Evolutionary conservation across 1,284 basidiomycete genomes (phyloP).

Genomic region (Malassezia sympodialis): DNA sequence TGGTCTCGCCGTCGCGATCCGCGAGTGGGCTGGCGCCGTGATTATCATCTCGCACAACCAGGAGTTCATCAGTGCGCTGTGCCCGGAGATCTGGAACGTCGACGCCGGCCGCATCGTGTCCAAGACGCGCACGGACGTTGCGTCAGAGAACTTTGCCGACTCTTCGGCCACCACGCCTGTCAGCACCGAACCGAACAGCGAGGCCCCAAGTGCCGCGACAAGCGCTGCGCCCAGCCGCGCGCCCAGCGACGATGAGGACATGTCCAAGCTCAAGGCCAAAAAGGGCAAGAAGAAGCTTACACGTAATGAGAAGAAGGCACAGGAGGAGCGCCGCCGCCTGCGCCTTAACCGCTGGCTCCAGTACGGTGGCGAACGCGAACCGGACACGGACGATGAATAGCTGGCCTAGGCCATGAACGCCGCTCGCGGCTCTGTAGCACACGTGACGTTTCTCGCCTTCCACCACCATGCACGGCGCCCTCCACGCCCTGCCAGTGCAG

Average conservation of each 20-base stretch:
- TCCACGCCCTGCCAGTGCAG: conserved; percentile 12
- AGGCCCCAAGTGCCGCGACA: conserved; percentile 45
- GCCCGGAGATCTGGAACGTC: conserved; percentile 56
- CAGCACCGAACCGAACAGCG: conserved; percentile 55
- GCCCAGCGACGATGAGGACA: conserved; percentile 47
- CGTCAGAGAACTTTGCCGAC: conserved; percentile 63
- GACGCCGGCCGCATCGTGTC: conserved; percentile 70
- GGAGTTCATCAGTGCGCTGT: conserved; percentile 46
- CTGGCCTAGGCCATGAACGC: not conserved
- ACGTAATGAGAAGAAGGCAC: conserved; percentile 46
- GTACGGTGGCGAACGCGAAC: conserved; percentile 42
- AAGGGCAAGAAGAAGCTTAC: conserved; percentile 48
- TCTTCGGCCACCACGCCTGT: conserved; percentile 57
- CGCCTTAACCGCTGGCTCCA: conserved; percentile 40
- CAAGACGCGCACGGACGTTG: conserved; percentile 72
- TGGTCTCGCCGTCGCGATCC: conserved; percentile 88
- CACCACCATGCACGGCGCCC: not conserved
- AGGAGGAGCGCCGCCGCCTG: conserved; percentile 42
- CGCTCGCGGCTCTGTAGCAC: not conserved
- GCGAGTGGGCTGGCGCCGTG: conserved; percentile 90
- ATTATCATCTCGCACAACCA: conserved; percentile 91
- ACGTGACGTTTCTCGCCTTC: not conserved
- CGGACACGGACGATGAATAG: conserved; percentile 44
- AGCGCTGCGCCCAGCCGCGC: conserved; percentile 49
- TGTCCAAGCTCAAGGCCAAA: conserved; percentile 46